Base-by-base conservation (phyloP, 768 basidiomycete species). In the Mrakia gelida region DNA sequence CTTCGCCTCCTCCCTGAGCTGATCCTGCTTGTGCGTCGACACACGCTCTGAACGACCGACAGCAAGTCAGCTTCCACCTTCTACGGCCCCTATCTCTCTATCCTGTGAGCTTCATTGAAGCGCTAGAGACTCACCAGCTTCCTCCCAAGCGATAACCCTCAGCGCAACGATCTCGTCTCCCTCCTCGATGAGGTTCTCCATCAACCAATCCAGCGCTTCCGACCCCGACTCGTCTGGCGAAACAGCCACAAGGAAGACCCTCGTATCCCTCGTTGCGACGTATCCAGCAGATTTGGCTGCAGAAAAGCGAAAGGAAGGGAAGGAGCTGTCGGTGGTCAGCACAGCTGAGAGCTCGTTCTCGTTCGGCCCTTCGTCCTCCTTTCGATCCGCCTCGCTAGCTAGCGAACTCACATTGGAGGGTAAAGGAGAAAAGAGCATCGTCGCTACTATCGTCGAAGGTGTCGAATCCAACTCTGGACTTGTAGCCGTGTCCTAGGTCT, bases 161-260 rank as follows among this genome's bases (percentile, higher is more conserved):
- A 93, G 92, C 13, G 98, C 91, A 76, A 99, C 90, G 30, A 98
- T 86, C 85, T 98, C 96, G 83, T 98, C 96, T 1, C 93, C 92
- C 77, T 85, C 84, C 76, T 87, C 86, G 11, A 91, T 89, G 16
- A 99, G 87, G 49, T 88, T 88, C 81, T 93, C 92, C 41, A 98
- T 87, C n/a, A 89, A 87, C 96, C 96, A 99, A 76, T 97, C 93
- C 11, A 98, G 86, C 0, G 96, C 95, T 81, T 94, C 90, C 9
- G 87, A 85, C 0, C 95, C 95, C 78, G 91, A 92, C 85, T 96
- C 95, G 81, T 97, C 95, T 0, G 91, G 87, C 63, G 92, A 92
- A 0, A 93, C 88, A 0, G 95, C 95, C 78, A 94, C 95, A 0
- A 97, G 87, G 84, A 94, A 98, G 0, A 92, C 92, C 0, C 96